Evolutionary conservation across 257 asterid genomes (phyloP).

Genomic region (Datura wrightii): DNA sequence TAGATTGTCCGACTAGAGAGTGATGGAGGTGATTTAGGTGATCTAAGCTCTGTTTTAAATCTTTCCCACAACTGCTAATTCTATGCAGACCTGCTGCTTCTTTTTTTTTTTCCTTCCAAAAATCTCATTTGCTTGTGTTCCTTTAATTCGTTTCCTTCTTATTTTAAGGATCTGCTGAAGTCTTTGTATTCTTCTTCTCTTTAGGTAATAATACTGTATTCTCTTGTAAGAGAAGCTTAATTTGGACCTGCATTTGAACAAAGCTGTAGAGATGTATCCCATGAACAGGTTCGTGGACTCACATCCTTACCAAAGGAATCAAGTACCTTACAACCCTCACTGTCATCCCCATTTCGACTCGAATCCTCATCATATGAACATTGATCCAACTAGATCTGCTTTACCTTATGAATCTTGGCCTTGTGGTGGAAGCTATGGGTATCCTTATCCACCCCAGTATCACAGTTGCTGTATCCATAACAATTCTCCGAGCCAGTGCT

Average conservation of each 20-base stretch:
- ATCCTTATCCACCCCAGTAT: constrained; percentile 39
- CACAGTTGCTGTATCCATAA: constrained; percentile 56
- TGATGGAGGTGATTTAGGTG: background rate
- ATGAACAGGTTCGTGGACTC: constrained; percentile 42
- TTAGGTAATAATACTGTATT: background rate
- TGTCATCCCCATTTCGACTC: constrained; percentile 43
- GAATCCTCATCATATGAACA: constrained; percentile 40
- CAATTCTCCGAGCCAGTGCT: constrained; percentile 39
- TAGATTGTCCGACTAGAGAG: background rate
- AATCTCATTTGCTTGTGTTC: background rate
- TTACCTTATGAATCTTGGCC: constrained; percentile 49
- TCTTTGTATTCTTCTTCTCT: background rate
- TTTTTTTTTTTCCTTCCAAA: too few species aligned
- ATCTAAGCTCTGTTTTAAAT: background rate
- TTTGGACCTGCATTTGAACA: constrained; percentile 9
- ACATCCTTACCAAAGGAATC: constrained; percentile 52
- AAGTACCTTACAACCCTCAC: constrained; percentile 43
- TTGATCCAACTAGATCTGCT: constrained; percentile 42
- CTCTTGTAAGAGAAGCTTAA: background rate
- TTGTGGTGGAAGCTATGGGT: constrained; percentile 47
- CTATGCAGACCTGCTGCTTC: background rate
- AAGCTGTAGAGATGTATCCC: constrained; percentile 44
- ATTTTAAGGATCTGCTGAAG: background rate
- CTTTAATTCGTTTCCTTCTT: background rate
- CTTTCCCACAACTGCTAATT: background rate